Evolutionary conservation across 2,329 filamentous ascomycete species (phyloP).

Genomic region (Ilyonectria destructans): DNA sequence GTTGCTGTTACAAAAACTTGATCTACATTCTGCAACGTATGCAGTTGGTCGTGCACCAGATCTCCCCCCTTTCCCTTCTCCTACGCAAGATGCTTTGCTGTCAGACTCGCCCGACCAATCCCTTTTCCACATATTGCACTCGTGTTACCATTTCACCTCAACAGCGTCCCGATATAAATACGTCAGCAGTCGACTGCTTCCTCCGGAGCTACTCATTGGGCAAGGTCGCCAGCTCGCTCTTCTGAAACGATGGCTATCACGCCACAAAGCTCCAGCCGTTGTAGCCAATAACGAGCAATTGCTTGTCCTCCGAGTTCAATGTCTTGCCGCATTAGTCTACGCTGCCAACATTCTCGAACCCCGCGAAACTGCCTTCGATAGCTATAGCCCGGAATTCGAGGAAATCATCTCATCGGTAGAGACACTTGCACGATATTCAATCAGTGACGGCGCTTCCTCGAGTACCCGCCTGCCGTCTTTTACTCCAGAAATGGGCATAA

Average conservation of each 20-base stretch:
- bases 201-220: conserved; percentile 42
- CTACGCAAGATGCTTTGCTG: not conserved
- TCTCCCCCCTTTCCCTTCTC: conserved; percentile 17
- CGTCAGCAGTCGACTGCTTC: conserved; percentile 25
- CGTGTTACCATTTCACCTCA: conserved; percentile 37
- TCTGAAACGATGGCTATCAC: conserved; percentile 38
- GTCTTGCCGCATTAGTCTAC: conserved; percentile 33
- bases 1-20: conserved; percentile 37
- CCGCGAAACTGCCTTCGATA: conserved; percentile 35
- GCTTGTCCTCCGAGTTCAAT: conserved; percentile 38
- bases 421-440: not conserved
- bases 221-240: conserved; percentile 38
- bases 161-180: conserved; percentile 37
- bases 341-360: conserved; percentile 33
- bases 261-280: not conserved
- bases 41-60: conserved; percentile 29
- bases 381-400: conserved; percentile 38
- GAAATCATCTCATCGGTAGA: conserved; percentile 34
- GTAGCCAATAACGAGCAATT: conserved; percentile 18
- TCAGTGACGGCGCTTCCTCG: fast-evolving
- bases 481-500: conserved; percentile 39
- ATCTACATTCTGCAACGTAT: conserved; percentile 42
- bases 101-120: conserved; percentile 24
- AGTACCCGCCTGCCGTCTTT: conserved; percentile 14
- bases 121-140: conserved; percentile 27